Percentiles rank a stretch among this genome's conserved stretches.
Evolutionary conservation across 768 basidiomycete species (phyloP).

Genomic region (Paxillus rubicundulus): DNA sequence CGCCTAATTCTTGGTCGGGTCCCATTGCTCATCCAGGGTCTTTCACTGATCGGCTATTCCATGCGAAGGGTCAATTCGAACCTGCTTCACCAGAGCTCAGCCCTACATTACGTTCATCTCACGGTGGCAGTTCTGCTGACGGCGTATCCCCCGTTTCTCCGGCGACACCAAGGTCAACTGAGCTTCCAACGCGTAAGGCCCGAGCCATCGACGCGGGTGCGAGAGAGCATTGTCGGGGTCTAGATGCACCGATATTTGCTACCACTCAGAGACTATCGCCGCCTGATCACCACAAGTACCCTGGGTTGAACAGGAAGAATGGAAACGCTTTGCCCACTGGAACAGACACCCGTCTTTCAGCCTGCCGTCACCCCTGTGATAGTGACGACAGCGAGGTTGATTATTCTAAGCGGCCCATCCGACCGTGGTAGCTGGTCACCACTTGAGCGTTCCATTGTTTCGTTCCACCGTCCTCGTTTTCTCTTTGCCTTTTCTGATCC

Average conservation of each 20-base stretch:
- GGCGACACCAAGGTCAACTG: constrained; percentile 49
- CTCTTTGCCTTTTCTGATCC: neutral
- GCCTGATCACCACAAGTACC: constrained; percentile 16
- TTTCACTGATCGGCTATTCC: constrained; percentile 4
- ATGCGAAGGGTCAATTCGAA: constrained; percentile 18
- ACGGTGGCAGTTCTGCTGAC: constrained; percentile 46
- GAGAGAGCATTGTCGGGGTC: neutral
- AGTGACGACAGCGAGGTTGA: constrained; percentile 40
- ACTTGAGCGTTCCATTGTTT: neutral
- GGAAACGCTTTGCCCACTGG: constrained; percentile 16
- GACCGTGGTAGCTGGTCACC: constrained; percentile 42
- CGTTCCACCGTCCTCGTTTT: neutral
- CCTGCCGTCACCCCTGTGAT: constrained; percentile 25
- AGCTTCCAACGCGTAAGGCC: constrained; percentile 13
- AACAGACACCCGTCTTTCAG: constrained; percentile 22
- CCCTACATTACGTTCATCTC: constrained; percentile 33
- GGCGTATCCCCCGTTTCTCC: constrained; percentile 52
- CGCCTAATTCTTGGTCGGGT: constrained; percentile 26
- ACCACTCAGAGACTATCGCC: constrained; percentile 3
- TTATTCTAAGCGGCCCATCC: constrained; percentile 35
- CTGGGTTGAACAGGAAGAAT: constrained; percentile 11
- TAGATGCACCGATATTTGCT: neutral
- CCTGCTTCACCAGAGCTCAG: constrained; percentile 20
- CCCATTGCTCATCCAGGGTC: constrained; percentile 7
- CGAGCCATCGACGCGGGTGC: constrained; percentile 3